These are phyloP conservation scores for Malus domestica DNA, from an alignment of 306 rosid genomes.

Conservation along the genomic window DNA sequence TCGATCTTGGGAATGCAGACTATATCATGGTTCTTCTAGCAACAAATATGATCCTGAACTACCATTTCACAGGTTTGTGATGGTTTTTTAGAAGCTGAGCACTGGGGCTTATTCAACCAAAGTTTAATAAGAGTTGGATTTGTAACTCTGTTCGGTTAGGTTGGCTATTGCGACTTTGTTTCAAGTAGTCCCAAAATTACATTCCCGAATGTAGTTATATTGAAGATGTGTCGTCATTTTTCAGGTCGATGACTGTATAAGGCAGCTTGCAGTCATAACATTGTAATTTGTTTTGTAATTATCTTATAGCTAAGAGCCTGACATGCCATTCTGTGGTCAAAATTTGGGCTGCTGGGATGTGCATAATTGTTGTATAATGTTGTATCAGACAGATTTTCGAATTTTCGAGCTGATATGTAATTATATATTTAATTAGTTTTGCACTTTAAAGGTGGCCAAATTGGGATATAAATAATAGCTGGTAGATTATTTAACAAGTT, in stretches of 20 bases:
- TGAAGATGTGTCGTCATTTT: conserved; percentile 11
- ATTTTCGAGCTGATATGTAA: background rate
- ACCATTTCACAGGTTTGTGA: background rate
- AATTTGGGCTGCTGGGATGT: conserved; percentile 8
- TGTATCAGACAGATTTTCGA: background rate
- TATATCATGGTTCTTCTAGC: background rate
- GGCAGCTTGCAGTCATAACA: conserved; percentile 1
- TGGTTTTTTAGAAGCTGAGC: background rate
- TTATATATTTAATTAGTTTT: background rate
- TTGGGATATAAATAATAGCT: background rate
- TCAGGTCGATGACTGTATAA: conserved; percentile 10
- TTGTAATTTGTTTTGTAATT: background rate
- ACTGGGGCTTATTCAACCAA: background rate
- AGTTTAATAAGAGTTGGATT: background rate
- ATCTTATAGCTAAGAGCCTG: background rate
- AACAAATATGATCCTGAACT: background rate
- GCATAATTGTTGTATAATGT: conserved; percentile 5
- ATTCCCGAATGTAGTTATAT: background rate
- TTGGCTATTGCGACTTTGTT: conserved; percentile 29
- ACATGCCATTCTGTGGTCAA: background rate
- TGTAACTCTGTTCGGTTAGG: conserved; percentile 12
- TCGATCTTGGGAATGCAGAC: conserved; percentile 1
- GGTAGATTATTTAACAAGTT: background rate
- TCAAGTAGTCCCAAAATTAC: conserved; percentile 2
- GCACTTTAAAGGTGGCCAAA: background rate